These are phyloP conservation scores for Fusarium armeniacum DNA, from an alignment of 2,329 filamentous ascomycete genomes.

Conservation along the genomic window DNA sequence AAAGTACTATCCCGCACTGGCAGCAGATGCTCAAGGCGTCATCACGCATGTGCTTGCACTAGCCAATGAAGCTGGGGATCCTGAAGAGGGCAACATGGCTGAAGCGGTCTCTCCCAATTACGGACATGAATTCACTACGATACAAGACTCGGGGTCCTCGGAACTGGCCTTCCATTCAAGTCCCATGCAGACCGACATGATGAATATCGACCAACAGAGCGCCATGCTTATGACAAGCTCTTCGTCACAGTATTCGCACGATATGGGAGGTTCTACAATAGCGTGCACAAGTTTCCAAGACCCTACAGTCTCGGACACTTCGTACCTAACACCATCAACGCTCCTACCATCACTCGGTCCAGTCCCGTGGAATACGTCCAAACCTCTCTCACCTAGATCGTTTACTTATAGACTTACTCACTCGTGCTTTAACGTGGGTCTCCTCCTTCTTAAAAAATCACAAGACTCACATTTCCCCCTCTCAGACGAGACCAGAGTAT, in stretches of 20 bases:
- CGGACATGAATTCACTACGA: background rate
- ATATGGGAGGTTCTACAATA: background rate
- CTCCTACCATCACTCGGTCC: background rate
- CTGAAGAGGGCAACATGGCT: background rate
- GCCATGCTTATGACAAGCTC: background rate
- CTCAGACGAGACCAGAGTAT: background rate
- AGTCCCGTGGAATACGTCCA: background rate
- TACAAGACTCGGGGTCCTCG: background rate
- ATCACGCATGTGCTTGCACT: slow-evolving; percentile 9
- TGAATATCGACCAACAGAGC: background rate
- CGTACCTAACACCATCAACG: background rate
- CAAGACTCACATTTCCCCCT: background rate
- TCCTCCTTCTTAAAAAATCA: background rate
- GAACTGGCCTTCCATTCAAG: background rate
- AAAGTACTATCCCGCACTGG: slow-evolving; percentile 5
- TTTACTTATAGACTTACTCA: background rate
- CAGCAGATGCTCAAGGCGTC: slow-evolving; percentile 6
- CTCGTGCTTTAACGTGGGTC: background rate
- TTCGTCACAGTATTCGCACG: background rate
- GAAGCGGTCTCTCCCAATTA: background rate
- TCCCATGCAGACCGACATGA: too few species aligned
- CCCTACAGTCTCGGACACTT: background rate
- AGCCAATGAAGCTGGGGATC: slow-evolving; percentile 20
- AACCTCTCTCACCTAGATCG: background rate
- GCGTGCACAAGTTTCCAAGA: background rate